These are phyloP conservation scores for Fusarium dimerum DNA, from an alignment of 2,329 filamentous ascomycete species.

Conservation along the genomic window DNA sequence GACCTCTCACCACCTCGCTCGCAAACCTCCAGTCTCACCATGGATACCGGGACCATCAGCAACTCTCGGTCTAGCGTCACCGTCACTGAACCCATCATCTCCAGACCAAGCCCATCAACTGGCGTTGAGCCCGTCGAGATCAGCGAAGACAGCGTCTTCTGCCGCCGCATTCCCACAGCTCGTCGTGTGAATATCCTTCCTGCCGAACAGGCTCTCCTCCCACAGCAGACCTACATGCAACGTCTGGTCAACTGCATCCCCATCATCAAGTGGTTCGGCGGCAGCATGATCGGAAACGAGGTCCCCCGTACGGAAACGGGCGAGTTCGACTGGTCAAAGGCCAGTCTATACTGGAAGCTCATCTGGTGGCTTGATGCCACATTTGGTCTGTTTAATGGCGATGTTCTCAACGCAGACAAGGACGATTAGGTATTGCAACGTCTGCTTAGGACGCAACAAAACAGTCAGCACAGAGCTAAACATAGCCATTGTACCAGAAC, in stretches of 20 bases:
- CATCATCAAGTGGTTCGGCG: constrained; percentile 71
- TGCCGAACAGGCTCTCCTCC: constrained; percentile 69
- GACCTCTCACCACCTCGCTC: constrained; percentile 47
- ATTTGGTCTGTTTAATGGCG: constrained; percentile 60
- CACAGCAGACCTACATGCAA: constrained; percentile 66
- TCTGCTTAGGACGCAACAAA: constrained; percentile 10
- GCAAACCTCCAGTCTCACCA: constrained; percentile 54
- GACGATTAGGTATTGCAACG: constrained; percentile 47
- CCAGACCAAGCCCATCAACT: constrained; percentile 16
- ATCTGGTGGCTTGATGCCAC: constrained; percentile 63
- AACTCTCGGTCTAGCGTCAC: constrained; percentile 48
- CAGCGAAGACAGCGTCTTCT: constrained; percentile 48
- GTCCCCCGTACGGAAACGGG: constrained; percentile 73
- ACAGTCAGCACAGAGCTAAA: not conserved
- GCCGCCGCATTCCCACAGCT: constrained; percentile 66
- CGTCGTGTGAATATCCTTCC: constrained; percentile 66
- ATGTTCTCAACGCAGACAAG: constrained; percentile 58
- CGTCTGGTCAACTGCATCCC: constrained; percentile 66
- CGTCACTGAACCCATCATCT: constrained; percentile 37
- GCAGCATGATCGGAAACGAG: constrained; percentile 71
- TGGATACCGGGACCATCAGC: constrained; percentile 57
- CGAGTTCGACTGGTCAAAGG: constrained; percentile 73
- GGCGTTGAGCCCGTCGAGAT: constrained; percentile 32
- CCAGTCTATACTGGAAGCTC: constrained; percentile 68
- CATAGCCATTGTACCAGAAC: constrained; percentile 1